Base-by-base conservation (phyloP, 805 yeast species). In the Ogataea trehalophila region DNA sequence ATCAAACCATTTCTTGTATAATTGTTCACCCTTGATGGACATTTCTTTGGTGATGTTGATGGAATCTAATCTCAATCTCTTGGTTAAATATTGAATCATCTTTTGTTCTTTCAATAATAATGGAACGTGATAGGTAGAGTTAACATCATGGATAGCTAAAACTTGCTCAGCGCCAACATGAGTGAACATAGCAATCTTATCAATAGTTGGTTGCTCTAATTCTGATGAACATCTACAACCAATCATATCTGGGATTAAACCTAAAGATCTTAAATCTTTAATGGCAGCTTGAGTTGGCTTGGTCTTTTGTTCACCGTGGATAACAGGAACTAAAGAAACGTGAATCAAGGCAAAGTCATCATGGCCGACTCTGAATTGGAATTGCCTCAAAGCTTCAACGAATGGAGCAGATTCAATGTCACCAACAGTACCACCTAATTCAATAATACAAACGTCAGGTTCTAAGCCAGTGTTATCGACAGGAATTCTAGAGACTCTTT, bases 211-310 rank as follows among this genome's bases (percentile, higher is more conserved):
- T 49, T 71, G 70, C 61, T 87, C 95, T 58, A 94, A 78, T 62
- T 79, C 78, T 57, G 86, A 86, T 44, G 88, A 77, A 75, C 99
- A 94, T 74, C 99, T 83, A 75, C 98, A 92, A 48, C 98, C 99
- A 72, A 94, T 89, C 81, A 94, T 85, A 69, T 94, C 98, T 18
- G 98, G 98, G 36, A 84, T 81, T 66, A 94, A 79, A 61, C 99
- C 99, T 51, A 92, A 74, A 41, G 96, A 87, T 72, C 99, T 85
- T 70, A 94, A 79, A 69, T 94, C 99, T 68, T 90, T 89, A 64
- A 94, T 87, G 42, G 99, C 99, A 54, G 98, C 99, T 74, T 94
- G 99, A 13, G 99, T 94, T 49, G 99, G 99, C 71, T 94, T 94
- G 39, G 99, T 94, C 77, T 94, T 94, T 70, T 94, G 97, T 75